phyloP scores from a whole-genome alignment of 345 rosid genomes.

The Salix koriyanagi region DNA sequence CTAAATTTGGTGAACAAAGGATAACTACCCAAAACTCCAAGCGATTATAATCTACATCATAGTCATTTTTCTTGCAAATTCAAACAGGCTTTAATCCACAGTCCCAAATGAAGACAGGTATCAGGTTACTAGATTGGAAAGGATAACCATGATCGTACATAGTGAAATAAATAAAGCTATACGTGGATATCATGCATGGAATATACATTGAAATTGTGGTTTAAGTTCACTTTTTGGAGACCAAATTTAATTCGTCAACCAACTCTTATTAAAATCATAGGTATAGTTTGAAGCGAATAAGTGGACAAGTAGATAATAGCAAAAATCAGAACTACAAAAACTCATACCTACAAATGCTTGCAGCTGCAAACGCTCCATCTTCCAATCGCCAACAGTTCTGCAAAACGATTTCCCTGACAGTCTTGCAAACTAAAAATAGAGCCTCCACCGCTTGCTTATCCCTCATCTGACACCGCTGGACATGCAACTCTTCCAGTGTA shows the following conservation, averaged over 20 bases:
- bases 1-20: not conserved
- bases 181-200: not conserved
- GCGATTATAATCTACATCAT: not conserved
- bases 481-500: conserved; percentile 72
- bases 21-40: not conserved
- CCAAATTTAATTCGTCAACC: not conserved
- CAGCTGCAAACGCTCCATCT: conserved; percentile 57
- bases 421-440: conserved; percentile 64
- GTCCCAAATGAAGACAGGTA: not conserved
- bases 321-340: conserved; percentile 4
- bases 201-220: not conserved
- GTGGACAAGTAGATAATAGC: not conserved
- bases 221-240: not conserved
- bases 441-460: conserved; percentile 54
- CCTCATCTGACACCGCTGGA: conserved; percentile 76
- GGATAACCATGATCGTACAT: not conserved
- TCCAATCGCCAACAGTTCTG: conserved; percentile 96
- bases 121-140: not conserved
- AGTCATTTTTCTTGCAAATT: not conserved
- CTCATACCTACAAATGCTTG: conserved; percentile 62
- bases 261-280: not conserved
- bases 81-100: not conserved
- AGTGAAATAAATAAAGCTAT: not conserved
- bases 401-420: conserved; percentile 61
- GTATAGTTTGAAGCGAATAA: not conserved